Percentiles rank a stretch among this genome's conserved stretches.
Conservation (phyloP, 768 basidiomycete genomes). For the Mycena sanguinolenta region DNA sequence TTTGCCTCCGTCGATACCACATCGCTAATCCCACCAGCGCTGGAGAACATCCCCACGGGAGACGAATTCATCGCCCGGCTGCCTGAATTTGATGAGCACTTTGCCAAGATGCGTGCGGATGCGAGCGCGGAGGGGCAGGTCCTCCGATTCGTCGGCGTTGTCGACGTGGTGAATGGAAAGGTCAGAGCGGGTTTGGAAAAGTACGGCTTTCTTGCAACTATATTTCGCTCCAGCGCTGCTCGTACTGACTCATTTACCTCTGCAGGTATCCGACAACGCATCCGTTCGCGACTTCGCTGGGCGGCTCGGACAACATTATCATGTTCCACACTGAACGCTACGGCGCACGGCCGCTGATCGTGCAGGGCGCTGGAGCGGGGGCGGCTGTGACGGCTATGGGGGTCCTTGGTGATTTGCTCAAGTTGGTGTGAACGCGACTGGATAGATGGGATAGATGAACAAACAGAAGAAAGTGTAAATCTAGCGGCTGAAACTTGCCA, state of each 20-base stretch:
- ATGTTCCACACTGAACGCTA: conserved; percentile 98
- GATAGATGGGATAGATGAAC: too few species aligned
- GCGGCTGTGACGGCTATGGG: conserved; percentile 99
- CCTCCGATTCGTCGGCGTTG: conserved; percentile 93
- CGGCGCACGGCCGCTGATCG: conserved; percentile 86
- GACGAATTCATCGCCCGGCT: conserved; percentile 87
- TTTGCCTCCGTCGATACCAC: conserved; percentile 85
- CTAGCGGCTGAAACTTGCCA: too few species aligned
- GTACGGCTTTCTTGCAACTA: conserved; percentile 53
- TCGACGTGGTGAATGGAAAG: conserved; percentile 79
- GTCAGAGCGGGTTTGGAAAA: conserved; percentile 92
- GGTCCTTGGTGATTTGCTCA: conserved; percentile 89
- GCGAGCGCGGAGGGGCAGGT: conserved; percentile 88
- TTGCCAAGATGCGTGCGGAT: conserved; percentile 80
- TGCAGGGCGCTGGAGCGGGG: conserved; percentile 98
- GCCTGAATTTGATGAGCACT: conserved; percentile 86
- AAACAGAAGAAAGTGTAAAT: too few species aligned
- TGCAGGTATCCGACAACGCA: conserved; percentile 88
- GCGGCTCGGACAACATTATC: conserved; percentile 97
- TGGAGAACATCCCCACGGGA: conserved; percentile 77
- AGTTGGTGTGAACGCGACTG: too few species aligned
- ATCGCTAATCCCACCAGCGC: conserved; percentile 86
- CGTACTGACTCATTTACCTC: not conserved
- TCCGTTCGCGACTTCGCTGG: conserved; percentile 95
- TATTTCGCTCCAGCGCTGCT: too few species aligned